These are phyloP conservation scores for Venturia aucupariae DNA, from an alignment of 2,329 filamentous ascomycete genomes.

Conservation along the genomic window DNA sequence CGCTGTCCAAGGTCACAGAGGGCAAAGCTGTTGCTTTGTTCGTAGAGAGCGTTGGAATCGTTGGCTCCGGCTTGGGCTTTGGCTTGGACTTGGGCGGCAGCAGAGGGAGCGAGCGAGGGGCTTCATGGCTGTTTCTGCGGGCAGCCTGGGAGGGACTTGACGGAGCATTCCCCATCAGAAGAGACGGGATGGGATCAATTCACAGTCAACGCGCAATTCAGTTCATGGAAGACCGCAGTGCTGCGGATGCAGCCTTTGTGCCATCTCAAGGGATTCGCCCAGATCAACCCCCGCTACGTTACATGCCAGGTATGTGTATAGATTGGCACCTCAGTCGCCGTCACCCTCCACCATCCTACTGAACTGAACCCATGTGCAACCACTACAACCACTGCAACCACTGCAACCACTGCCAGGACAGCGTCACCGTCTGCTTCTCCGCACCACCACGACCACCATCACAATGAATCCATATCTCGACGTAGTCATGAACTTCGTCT, in stretches of 20 bases:
- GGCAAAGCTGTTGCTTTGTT: not conserved
- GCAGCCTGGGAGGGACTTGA: not conserved
- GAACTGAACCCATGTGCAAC: not conserved
- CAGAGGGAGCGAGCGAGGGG: not conserved
- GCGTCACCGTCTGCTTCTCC: no score
- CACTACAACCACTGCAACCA: not conserved
- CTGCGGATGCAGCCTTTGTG: not conserved
- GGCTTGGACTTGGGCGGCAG: not conserved
- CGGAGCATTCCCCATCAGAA: not conserved
- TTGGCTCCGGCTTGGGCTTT: not conserved
- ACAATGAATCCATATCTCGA: slow-evolving; percentile 10
- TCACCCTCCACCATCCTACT: no score
- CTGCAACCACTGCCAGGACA: no score
- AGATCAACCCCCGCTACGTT: not conserved
- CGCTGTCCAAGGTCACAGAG: slow-evolving; percentile 5
- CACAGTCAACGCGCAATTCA: not conserved
- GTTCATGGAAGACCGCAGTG: not conserved
- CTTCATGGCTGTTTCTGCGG: not conserved
- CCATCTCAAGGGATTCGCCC: not conserved
- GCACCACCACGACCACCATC: not conserved
- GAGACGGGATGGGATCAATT: no score
- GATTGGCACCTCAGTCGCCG: slow-evolving; percentile 1
- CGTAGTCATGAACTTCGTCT: not conserved
- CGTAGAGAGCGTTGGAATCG: not conserved
- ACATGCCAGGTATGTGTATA: not conserved